Percentiles rank a stretch among this genome's conserved stretches.
phyloP scores from a whole-genome alignment of 2,329 filamentous ascomycete species.

The Ophiostoma himal-ulmi region DNA sequence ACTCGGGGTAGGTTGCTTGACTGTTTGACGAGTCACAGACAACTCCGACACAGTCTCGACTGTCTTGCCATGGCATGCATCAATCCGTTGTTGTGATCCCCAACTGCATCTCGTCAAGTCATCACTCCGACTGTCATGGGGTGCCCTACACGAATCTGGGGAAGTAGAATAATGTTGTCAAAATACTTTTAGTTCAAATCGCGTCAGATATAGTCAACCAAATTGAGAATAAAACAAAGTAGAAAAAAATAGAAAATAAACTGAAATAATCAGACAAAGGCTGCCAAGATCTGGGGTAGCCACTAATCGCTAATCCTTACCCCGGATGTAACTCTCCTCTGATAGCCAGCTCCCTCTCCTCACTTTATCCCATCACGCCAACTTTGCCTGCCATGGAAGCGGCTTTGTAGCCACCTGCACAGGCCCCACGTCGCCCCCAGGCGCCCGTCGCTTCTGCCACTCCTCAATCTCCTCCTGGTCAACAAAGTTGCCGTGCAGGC shows the following conservation, averaged over 20 bases:
- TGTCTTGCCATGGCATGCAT: background rate
- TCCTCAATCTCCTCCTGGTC: conserved; percentile 39
- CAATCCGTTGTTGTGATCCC: background rate
- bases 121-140: background rate
- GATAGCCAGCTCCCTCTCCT: background rate
- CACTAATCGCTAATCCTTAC: background rate
- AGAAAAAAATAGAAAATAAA: background rate
- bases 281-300: background rate
- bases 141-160: background rate
- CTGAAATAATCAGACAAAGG: background rate
- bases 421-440: conserved; percentile 36
- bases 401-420: conserved; percentile 35
- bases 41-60: background rate
- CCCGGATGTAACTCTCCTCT: background rate
- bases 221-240: background rate
- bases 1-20: background rate
- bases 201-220: background rate
- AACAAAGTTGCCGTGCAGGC: conserved; percentile 42
- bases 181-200: background rate
- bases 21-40: background rate
- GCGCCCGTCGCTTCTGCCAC: conserved; percentile 36
- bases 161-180: background rate
- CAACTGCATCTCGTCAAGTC: background rate
- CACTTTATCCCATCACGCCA: background rate
- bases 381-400: conserved; percentile 36